Evolutionary conservation across 352 stramenopile genomes (phyloP).

Genomic region (Pythium brachiatum): DNA sequence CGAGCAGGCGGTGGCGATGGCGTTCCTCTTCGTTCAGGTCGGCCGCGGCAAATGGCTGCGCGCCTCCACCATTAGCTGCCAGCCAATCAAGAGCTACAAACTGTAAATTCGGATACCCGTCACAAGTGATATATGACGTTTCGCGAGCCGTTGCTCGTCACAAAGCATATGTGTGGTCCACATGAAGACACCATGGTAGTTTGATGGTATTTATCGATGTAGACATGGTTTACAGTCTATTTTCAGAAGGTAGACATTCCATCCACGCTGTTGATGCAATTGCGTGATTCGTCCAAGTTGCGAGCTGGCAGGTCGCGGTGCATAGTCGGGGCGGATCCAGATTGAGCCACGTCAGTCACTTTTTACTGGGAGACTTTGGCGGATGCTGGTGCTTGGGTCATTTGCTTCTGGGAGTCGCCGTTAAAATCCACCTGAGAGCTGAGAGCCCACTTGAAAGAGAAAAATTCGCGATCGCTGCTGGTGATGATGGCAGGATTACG

Average conservation of each 20-base stretch:
- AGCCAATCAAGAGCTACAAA: conserved; percentile 25
- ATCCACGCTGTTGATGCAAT: neutral
- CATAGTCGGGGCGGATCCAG: neutral
- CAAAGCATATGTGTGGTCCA: conserved; percentile 14
- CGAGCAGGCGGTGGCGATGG: neutral
- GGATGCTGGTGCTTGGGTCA: no score
- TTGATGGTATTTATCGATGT: conserved; percentile 6
- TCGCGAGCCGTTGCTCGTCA: neutral
- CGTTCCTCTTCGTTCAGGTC: neutral
- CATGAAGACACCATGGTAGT: neutral
- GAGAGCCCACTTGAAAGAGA: no score
- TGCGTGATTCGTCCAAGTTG: conserved; percentile 1
- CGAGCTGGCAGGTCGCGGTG: neutral
- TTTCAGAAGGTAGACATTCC: no score
- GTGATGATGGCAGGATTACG: no score
- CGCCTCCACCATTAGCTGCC: conserved; percentile 25
- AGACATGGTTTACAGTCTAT: neutral
- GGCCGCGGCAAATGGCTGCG: conserved; percentile 23
- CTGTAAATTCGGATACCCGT: conserved; percentile 16
- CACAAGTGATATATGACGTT: neutral
- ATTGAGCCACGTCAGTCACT: no score
- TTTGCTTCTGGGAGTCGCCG: no score
- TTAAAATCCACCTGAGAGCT: no score
- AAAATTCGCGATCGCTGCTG: no score
- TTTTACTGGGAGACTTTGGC: no score